Evolutionary conservation across 73 alveolate genomes (phyloP), one percentile per base, ranked within the genome.

Genomic region (Blepharisma stoltei): DNA sequence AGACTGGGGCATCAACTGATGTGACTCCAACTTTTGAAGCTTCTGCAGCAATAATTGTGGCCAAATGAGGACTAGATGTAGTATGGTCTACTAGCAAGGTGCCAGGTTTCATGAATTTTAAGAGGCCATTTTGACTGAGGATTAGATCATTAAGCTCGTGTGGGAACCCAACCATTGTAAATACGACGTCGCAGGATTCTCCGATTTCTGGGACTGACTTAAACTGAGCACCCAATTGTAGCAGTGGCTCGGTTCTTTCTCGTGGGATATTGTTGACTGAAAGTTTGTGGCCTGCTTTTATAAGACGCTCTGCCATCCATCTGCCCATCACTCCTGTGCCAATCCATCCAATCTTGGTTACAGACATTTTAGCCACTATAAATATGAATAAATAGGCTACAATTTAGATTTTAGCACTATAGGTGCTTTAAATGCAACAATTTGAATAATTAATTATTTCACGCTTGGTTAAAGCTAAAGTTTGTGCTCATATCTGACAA

Each of bases 311-410:
- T 54, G 92, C 90, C 98, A 93, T 93, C 66, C 89, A 83, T 41
- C 86, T 78, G 47, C 98, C 97, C 97, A 93, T 93, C 18, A 93
- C 97, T 11, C 95, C 98, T 4, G 97, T 91, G 6, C 98, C 97
- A 67, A 88, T 89, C 96, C 98, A 91, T 23, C 97, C 98, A 41
- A 90, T 85, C 77, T 84, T 60, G 41, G 41, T 32, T 32, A 32
- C 41, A 32, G 41, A 32, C 41, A 32, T 32, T 32, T 32, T 32
- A 32, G 41, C 41, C 3, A 32, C 41, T 32, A 32, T 32, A 32
- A 32, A 1, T 32, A 32, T 32, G 41, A 32, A 32, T n/a, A n/a
- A n/a, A n/a, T n/a, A 3, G 41, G 41, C 41, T 32, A 32, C 41
- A 32, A 32, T 32, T 32, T 32, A 3, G 0, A 32, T 32, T 32